Conservation (phyloP, 305 asterid genomes). For the Fraxinus ornus region DNA sequence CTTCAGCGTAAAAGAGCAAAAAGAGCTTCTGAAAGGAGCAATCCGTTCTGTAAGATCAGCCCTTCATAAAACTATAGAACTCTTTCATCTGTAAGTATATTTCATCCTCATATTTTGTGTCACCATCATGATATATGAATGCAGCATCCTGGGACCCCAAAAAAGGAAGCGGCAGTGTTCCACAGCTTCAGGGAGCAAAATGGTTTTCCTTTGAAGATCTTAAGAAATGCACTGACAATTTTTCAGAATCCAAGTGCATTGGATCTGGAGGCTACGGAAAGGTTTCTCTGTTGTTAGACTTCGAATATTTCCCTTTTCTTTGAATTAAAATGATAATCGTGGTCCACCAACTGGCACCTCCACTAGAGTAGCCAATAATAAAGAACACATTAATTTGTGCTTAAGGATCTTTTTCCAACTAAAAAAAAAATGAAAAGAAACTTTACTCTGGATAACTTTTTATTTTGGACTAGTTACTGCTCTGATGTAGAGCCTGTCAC, state of each 20-base stretch:
- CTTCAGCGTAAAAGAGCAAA: conserved; percentile 51
- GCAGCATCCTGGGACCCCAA: conserved; percentile 80
- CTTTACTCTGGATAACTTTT: background rate
- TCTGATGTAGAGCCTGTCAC: background rate
- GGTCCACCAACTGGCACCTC: background rate
- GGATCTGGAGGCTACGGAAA: conserved; percentile 94
- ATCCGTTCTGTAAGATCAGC: conserved; percentile 69
- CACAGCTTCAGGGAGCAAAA: conserved; percentile 87
- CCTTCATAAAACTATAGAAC: conserved; percentile 13
- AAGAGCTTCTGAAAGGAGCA: conserved; percentile 42
- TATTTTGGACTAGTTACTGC: background rate
- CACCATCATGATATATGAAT: conserved; percentile 23
- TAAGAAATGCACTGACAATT: conserved; percentile 59
- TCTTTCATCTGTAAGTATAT: background rate
- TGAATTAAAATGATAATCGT: background rate
- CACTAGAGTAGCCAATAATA: background rate
- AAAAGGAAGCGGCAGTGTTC: conserved; percentile 72
- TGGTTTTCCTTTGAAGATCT: conserved; percentile 84
- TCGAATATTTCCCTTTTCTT: background rate
- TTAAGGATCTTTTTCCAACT: background rate
- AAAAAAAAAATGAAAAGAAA: background rate
- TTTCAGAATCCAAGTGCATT: conserved; percentile 74
- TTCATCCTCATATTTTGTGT: background rate
- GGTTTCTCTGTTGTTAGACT: conserved; percentile 35
- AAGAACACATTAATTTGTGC: background rate